Percentiles rank a stretch among this genome's conserved stretches.
Evolutionary conservation across 768 basidiomycete genomes (phyloP).

Genomic region (Neoboletus brunneissimus): DNA sequence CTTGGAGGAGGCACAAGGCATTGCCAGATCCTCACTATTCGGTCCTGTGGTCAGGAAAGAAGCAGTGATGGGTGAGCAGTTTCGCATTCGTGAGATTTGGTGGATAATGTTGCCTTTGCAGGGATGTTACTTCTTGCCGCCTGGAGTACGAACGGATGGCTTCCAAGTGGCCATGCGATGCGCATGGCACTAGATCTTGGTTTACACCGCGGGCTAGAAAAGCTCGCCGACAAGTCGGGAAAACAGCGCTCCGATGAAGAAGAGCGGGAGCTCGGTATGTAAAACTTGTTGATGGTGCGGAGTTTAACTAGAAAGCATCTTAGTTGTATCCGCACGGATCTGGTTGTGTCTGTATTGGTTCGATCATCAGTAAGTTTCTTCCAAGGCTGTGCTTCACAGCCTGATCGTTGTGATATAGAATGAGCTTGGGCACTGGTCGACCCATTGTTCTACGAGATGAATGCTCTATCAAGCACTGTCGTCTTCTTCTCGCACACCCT

Average conservation of each 20-base stretch:
- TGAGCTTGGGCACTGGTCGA: conserved; percentile 89
- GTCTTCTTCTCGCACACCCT: conserved; percentile 75
- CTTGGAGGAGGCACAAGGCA: conserved; percentile 93
- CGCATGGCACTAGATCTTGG: conserved; percentile 95
- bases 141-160: conserved; percentile 93
- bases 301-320: conserved; percentile 5
- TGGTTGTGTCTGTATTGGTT: conserved; percentile 97
- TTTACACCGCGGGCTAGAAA: conserved; percentile 88
- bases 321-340: conserved; percentile 88
- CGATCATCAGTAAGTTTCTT: conserved; percentile 77
- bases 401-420: conserved; percentile 43
- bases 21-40: conserved; percentile 90
- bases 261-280: conserved; percentile 79
- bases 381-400: neutral
- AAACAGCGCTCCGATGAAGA: conserved; percentile 74
- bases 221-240: conserved; percentile 69
- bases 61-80: conserved; percentile 76
- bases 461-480: conserved; percentile 80
- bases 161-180: conserved; percentile 94
- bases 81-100: conserved; percentile 6
- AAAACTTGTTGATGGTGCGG: neutral
- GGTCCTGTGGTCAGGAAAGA: conserved; percentile 93
- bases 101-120: conserved; percentile 27
- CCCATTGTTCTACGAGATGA: conserved; percentile 90
- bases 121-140: conserved; percentile 91